Conservation (phyloP, 2,329 filamentous ascomycete genomes). For the Biscogniauxia mediterranea region DNA sequence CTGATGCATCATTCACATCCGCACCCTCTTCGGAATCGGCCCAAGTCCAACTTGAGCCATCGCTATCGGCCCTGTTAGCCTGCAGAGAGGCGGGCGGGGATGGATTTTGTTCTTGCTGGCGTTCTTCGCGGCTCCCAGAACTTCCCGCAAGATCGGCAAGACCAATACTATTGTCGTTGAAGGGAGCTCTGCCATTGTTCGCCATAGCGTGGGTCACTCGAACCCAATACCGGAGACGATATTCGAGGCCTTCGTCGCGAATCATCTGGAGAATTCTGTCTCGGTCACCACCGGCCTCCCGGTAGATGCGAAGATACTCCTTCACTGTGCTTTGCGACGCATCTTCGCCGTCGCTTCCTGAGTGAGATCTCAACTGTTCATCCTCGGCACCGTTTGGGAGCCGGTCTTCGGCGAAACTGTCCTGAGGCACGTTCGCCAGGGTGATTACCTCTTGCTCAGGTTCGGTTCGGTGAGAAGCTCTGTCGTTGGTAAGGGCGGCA, state of each 20-base stretch:
- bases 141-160: neutral
- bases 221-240: conserved; percentile 59
- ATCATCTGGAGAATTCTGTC: conserved; percentile 60
- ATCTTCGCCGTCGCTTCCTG: conserved; percentile 7
- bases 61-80: conserved; percentile 21
- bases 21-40: conserved; percentile 25
- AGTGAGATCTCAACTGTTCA: neutral
- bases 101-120: neutral
- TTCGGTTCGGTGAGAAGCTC: neutral
- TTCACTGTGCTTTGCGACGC: conserved; percentile 28
- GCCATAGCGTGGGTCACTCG: conserved; percentile 45
- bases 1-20: conserved; percentile 12
- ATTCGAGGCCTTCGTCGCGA: conserved; percentile 56
- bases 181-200: conserved; percentile 4
- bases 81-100: conserved; percentile 18
- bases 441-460: neutral
- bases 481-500: conserved; percentile 4
- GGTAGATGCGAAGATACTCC: conserved; percentile 56
- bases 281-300: conserved; percentile 58
- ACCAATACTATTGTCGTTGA: neutral
- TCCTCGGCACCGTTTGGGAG: conserved; percentile 2
- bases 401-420: neutral
- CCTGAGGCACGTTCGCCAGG: neutral
- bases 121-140: neutral
- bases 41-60: conserved; percentile 30